Conservation (phyloP, 352 stramenopile species). For the Pythium folliculosum region DNA sequence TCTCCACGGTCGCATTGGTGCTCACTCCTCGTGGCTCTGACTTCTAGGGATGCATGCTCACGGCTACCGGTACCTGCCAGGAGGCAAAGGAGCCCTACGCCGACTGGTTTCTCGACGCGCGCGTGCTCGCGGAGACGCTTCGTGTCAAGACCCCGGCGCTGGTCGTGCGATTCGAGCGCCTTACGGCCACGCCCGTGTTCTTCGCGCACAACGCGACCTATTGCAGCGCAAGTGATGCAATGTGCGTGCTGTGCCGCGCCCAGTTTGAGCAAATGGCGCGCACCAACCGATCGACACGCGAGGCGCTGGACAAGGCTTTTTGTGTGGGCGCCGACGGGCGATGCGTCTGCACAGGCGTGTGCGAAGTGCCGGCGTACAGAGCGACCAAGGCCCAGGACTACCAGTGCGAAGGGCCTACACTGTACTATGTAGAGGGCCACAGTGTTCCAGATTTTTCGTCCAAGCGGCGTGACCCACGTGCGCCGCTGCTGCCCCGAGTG, state of each 20-base stretch:
- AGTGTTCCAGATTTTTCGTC: background rate
- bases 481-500: background rate
- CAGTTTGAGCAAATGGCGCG: background rate
- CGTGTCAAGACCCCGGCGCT: background rate
- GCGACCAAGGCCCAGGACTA: background rate
- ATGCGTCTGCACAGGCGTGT: constrained; percentile 10
- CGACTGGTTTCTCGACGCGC: background rate
- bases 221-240: background rate
- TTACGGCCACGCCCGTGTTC: background rate
- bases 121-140: background rate
- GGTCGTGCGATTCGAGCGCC: background rate
- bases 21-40: background rate
- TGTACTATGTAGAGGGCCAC: background rate
- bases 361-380: constrained; percentile 8
- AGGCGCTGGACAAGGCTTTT: background rate
- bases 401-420: background rate
- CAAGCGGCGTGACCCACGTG: background rate
- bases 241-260: background rate
- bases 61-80: background rate
- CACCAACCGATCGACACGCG: background rate
- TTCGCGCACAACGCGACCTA: constrained; percentile 9
- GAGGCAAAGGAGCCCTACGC: background rate
- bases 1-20: background rate
- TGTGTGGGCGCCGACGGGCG: background rate
- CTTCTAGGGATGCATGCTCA: constrained; percentile 8